Percentiles rank a stretch among this genome's conserved stretches.
These are phyloP conservation scores for Candida incommunis DNA, from an alignment of 805 yeast species.

Conservation along the genomic window DNA sequence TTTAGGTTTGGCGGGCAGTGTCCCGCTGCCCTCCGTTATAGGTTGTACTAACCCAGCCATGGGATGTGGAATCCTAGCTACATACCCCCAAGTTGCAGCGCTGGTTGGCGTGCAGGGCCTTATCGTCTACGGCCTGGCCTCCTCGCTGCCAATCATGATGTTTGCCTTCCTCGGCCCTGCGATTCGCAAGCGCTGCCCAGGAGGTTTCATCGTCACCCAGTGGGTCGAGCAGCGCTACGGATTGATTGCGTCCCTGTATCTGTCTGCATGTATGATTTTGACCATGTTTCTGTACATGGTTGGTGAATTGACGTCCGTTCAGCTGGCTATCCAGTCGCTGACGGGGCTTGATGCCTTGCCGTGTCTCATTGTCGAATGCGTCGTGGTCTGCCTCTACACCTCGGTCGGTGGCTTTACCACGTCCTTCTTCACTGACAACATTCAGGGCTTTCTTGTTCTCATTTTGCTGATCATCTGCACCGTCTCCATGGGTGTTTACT, in stretches of 20 bases:
- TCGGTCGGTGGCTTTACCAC: constrained; percentile 80
- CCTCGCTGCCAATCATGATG: constrained; percentile 73
- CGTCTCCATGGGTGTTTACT: constrained; percentile 61
- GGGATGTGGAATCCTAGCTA: constrained; percentile 81
- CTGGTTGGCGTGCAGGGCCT: constrained; percentile 79
- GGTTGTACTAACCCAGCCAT: constrained; percentile 32
- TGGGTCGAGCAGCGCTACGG: constrained; percentile 89
- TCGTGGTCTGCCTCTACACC: constrained; percentile 77
- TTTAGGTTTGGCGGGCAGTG: background rate
- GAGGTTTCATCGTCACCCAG: constrained; percentile 83
- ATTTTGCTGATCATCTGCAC: constrained; percentile 54
- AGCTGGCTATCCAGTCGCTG: constrained; percentile 59
- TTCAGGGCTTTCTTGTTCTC: constrained; percentile 67
- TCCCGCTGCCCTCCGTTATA: background rate
- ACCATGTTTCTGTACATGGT: constrained; percentile 81
- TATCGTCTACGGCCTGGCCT: constrained; percentile 62
- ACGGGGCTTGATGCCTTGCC: constrained; percentile 72
- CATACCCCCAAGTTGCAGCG: constrained; percentile 79
- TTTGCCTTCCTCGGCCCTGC: constrained; percentile 76
- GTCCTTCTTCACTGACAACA: constrained; percentile 73
- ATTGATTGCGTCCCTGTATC: constrained; percentile 49
- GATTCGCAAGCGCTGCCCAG: constrained; percentile 65
- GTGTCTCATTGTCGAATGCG: constrained; percentile 72
- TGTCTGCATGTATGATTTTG: constrained; percentile 69
- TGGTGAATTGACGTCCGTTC: constrained; percentile 71